phyloP scores from a whole-genome alignment of 257 asterid species.

The Penstemon davidsonii region DNA sequence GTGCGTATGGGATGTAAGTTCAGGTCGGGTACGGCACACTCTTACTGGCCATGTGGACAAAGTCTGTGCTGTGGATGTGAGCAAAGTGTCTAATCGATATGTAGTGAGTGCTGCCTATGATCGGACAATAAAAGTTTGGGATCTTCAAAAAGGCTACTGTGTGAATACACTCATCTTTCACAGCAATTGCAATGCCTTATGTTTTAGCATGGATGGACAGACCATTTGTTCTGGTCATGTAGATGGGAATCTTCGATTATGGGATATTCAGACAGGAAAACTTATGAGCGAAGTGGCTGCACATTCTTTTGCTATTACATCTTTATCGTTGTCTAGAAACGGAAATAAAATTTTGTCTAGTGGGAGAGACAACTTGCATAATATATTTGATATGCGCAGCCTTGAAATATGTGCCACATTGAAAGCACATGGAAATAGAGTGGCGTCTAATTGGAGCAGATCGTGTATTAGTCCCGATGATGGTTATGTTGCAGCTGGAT shows the following conservation, averaged over 20 bases:
- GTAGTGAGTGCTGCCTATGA: conserved; percentile 92
- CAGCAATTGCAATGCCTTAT: conserved; percentile 87
- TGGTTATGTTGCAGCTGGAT: conserved; percentile 82
- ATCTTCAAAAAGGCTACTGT: conserved; percentile 83
- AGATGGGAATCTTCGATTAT: conserved; percentile 82
- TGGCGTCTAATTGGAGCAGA: conserved; percentile 90
- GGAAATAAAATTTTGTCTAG: conserved; percentile 86
- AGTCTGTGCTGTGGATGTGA: conserved; percentile 87
- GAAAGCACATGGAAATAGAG: conserved; percentile 60
- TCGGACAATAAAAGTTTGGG: conserved; percentile 95
- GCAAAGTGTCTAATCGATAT: conserved; percentile 68
- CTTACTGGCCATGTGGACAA: conserved; percentile 91
- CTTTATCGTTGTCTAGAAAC: conserved; percentile 70
- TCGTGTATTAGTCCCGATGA: conserved; percentile 91
- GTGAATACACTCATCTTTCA: conserved; percentile 69
- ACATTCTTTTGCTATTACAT: conserved; percentile 80
- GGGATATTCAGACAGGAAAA: conserved; percentile 88
- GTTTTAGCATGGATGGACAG: conserved; percentile 83
- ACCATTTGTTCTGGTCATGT: conserved; percentile 88
- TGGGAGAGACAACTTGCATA: conserved; percentile 91
- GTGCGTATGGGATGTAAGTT: conserved; percentile 72
- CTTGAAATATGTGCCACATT: conserved; percentile 79
- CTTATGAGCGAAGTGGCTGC: conserved; percentile 83
- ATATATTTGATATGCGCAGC: conserved; percentile 76
- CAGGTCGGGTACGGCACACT: conserved; percentile 75